Evolutionary conservation across 768 basidiomycete genomes (phyloP).

Genomic region (Pleurotus eryngii): DNA sequence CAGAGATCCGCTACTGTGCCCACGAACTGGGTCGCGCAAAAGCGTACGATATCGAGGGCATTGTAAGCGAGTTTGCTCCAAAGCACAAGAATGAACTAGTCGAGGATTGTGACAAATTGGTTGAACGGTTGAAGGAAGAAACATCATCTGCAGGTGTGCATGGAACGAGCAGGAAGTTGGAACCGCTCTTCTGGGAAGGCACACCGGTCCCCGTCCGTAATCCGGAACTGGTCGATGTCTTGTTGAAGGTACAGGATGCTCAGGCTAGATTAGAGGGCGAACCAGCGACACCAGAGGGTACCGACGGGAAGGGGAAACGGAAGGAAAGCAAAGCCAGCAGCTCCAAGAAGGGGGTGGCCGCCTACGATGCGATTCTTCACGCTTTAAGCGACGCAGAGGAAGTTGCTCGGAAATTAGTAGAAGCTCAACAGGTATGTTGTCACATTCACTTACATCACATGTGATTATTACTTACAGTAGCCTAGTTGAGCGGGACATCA

Average conservation of each 20-base stretch:
- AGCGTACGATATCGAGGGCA: constrained; percentile 79
- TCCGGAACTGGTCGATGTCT: constrained; percentile 86
- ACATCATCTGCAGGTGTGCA: constrained; percentile 30
- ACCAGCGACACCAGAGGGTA: constrained; percentile 23
- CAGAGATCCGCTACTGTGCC: constrained; percentile 89
- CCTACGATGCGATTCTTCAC: constrained; percentile 81
- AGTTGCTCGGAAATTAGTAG: constrained; percentile 73
- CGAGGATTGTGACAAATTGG: constrained; percentile 54
- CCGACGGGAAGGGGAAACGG: constrained; percentile 17
- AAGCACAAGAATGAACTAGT: constrained; percentile 59
- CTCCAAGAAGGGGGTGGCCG: constrained; percentile 76
- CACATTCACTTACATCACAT: constrained; percentile 4
- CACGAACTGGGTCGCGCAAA: constrained; percentile 79
- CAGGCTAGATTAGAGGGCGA: constrained; percentile 52
- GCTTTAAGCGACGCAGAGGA: constrained; percentile 90
- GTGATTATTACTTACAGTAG: neutral
- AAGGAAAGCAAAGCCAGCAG: constrained; percentile 29
- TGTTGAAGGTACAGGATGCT: constrained; percentile 80
- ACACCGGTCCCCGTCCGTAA: constrained; percentile 82
- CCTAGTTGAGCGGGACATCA: constrained; percentile 38
- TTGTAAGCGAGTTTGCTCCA: constrained; percentile 61
- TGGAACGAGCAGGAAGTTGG: constrained; percentile 51
- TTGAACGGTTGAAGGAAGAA: constrained; percentile 49
- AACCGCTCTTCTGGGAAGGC: constrained; percentile 73
- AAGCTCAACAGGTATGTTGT: constrained; percentile 71